Percentiles rank a stretch among this genome's conserved stretches.
Evolutionary conservation across 1,284 basidiomycete genomes (phyloP).

Genomic region (Inonotus hispidus): DNA sequence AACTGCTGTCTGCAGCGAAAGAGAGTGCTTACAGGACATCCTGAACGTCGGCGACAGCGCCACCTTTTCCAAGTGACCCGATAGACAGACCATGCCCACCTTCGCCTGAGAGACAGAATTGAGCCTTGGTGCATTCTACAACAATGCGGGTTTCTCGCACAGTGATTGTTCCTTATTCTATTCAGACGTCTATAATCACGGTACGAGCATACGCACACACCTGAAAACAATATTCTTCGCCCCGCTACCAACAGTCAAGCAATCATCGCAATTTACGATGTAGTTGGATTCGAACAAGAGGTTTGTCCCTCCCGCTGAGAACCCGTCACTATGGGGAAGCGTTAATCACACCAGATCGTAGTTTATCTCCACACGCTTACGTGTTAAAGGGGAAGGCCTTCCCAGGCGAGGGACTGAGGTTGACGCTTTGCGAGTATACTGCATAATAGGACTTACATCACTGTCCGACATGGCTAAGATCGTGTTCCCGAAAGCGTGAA

Average conservation of each 20-base stretch:
- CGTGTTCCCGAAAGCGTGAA: constrained; percentile 49
- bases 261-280: constrained; percentile 58
- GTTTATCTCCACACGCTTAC: constrained; percentile 29
- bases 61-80: constrained; percentile 50
- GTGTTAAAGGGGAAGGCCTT: constrained; percentile 62
- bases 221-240: constrained; percentile 52
- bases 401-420: background rate
- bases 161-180: constrained; percentile 39
- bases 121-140: background rate
- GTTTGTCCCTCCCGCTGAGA: constrained; percentile 51
- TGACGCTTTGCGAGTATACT: background rate
- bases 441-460: constrained; percentile 14
- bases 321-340: constrained; percentile 31
- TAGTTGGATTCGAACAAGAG: constrained; percentile 53
- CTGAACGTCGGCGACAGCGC: constrained; percentile 47
- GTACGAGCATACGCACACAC: constrained; percentile 23
- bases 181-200: background rate
- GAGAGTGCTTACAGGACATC: constrained; percentile 42
- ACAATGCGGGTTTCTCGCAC: constrained; percentile 21
- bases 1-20: background rate
- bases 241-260: constrained; percentile 51
- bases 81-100: constrained; percentile 58
- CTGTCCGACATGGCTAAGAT: constrained; percentile 47
- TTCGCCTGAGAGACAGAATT: constrained; percentile 26
- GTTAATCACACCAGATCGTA: background rate